Evolutionary conservation across 2,329 filamentous ascomycete species (phyloP), one percentile per base, ranked within the genome.

Genomic region (Botrytis pseudocinerea): DNA sequence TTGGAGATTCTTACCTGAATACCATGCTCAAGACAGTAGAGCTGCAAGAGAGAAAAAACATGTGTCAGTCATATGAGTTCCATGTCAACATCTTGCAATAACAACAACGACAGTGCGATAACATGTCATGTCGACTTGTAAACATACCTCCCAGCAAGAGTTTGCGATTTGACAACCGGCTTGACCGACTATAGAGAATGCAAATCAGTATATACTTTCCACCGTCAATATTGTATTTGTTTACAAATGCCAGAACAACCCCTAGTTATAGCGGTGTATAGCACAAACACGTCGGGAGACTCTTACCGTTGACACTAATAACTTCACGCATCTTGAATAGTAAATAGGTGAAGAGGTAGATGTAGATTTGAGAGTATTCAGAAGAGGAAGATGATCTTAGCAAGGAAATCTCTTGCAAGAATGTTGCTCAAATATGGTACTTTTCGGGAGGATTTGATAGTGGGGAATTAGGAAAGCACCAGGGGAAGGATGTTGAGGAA

Each of bases 151-250:
- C 96, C 96, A 99, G 91, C 96, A 98, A 81, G 96, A 96, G 89
- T 99, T 99, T 87, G 95, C 96, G 83, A 99, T 99, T 86, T 99
- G 96, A 91, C 96, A 98, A 92, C 96, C 96, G 84, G 96, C 96
- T 91, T 99, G 96, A 87, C 96, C 96, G 89, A 99, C 96, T 99
- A 85, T 82, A 82, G 69, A 77, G 80, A 72, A 71, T 62, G 75
- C 69, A 76, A 65, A 68, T 78, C 76, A 76, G 79, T 77, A 78
- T 60, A 35, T 48, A 40, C 32, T 48, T 68, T 46, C 32, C 32
- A 69, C 12, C 72, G 75, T 77, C 76, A 44, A 71, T 72, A 60
- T 63, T 74, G 64, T 64, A 73, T 70, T 74, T 71, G 70, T 75
- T 74, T 73, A 75, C 74, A 42, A n/a, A 69, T 72, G 38, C 73